Conservation (phyloP, 2,329 filamentous ascomycete species). For the Diaporthe destruens region DNA sequence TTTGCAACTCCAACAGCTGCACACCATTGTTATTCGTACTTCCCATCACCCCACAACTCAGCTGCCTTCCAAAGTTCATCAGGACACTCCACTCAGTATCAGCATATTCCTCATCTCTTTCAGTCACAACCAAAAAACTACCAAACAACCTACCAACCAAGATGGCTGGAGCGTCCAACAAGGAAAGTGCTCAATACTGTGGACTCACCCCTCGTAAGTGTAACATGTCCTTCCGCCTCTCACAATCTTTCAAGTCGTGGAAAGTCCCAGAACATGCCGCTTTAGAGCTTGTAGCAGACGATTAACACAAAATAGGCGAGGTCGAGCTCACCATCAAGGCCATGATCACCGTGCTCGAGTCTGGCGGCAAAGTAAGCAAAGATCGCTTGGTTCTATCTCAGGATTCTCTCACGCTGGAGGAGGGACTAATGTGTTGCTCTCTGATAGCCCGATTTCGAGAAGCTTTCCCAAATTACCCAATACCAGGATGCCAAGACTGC, state of each 20-base stretch:
- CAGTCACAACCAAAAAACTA: not conserved
- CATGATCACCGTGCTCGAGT: slow-evolving; percentile 1
- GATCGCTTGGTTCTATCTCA: not conserved
- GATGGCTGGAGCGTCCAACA: slow-evolving; percentile 15
- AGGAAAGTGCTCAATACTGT: not conserved
- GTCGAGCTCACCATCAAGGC: slow-evolving; percentile 19
- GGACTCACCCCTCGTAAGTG: slow-evolving; percentile 8
- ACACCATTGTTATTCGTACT: no score
- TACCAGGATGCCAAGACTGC: not conserved
- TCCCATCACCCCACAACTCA: not conserved
- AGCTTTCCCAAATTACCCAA: slow-evolving; percentile 2
- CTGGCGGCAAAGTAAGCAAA: slow-evolving; percentile 10
- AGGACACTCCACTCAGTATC: not conserved
- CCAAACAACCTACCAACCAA: not conserved
- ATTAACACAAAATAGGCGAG: not conserved
- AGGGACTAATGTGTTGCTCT: not conserved
- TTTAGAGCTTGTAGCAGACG: not conserved
- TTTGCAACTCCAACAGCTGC: not conserved
- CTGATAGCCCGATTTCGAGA: slow-evolving; percentile 14
- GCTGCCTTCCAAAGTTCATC: not conserved
- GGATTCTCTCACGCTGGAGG: not conserved
- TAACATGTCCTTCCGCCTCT: not conserved
- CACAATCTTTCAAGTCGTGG: not conserved
- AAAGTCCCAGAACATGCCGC: not conserved
- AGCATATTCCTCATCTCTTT: not conserved